A percentile compares a stretch with the other conserved stretches of the same genome.
These are phyloP conservation scores for Nyssa sinensis DNA, from an alignment of 148 eudicot genomes.

Conservation along the genomic window DNA sequence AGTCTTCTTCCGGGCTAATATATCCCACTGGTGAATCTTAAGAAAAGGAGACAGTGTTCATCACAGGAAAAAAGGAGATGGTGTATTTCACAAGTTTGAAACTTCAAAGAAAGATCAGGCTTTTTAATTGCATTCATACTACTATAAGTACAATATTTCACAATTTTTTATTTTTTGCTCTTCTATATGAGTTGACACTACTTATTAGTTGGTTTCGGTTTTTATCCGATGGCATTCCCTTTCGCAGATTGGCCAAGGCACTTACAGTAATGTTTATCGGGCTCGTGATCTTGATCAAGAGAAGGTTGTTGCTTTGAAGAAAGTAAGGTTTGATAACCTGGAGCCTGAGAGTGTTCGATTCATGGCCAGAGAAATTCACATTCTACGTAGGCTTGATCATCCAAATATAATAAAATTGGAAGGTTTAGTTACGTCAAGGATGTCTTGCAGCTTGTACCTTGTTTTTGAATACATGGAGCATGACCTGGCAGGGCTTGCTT, in stretches of 20 bases:
- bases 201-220: conserved; percentile 1
- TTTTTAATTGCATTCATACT: too few relatives aligned
- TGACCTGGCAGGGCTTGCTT: conserved; percentile 81
- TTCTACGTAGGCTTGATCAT: conserved; percentile 76
- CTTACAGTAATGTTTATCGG: conserved; percentile 80
- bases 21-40: not conserved
- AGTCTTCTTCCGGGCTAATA: not conserved
- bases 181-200: not conserved
- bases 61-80: too few relatives aligned
- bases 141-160: not conserved
- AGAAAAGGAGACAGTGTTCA: too few relatives aligned
- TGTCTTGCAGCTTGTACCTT: conserved; percentile 85
- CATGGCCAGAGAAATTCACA: conserved; percentile 85
- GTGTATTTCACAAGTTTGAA: not conserved
- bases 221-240: conserved; percentile 9
- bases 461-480: conserved; percentile 91
- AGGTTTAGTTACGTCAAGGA: conserved; percentile 78
- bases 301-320: conserved; percentile 81
- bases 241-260: conserved; percentile 86
- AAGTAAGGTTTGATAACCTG: conserved; percentile 76
- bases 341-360: conserved; percentile 88
- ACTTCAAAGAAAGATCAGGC: not conserved
- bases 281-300: conserved; percentile 78
- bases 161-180: not conserved
- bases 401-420: conserved; percentile 79